Base-by-base conservation (phyloP, 2,329 filamentous ascomycete species). In the Aureobasidium sp. region DNA sequence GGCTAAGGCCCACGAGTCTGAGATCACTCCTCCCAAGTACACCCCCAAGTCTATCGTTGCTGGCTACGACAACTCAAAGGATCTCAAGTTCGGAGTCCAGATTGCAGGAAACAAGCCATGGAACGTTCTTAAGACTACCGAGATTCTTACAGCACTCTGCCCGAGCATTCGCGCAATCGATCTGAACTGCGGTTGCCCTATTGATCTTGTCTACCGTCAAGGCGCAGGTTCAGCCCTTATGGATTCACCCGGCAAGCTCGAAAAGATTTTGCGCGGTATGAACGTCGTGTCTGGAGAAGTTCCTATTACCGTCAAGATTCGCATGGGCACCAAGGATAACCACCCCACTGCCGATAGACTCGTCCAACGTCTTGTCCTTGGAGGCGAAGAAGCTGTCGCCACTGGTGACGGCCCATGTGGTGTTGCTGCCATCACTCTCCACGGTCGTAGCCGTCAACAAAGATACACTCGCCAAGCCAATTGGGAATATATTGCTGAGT, bases 261-360 rank as follows among this genome's bases (percentile, higher is more conserved):
- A 97, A 75, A 93, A 93, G 75, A 97, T 97, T 76, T 82, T 99
- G 47, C 85, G 92, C 66, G 94, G 94, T 68, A 99, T 99, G 94
- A 97, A 96, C 71, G 84, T 87, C 46, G 90, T 97, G 12, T 96
- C 92, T 3, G 88, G 89, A 47, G 89, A 95, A 69, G 87, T 95
- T 29, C 94, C 94, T 26, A 91, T 99, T 70, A 96, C 92, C 0
- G 89, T 90, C 69, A 99, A 99, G 79, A 92, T 99, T 69, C 86
- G 94, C 64, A 97, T 89, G 78, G 94, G 94, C 51, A 92, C 94
- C 29, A 88, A 85, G 69, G 90, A 92, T 73, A 86, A 84, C 67
- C 82, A 84, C 57, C 91, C 91, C 0, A 95, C 85, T 0, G 93
- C 93, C 0, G 81, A 87, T 51, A 92, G 91, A 71, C 81, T 95